These are phyloP conservation scores for Hemerocallis citrina DNA, from an alignment of 106 monocot species.

Conservation along the genomic window DNA sequence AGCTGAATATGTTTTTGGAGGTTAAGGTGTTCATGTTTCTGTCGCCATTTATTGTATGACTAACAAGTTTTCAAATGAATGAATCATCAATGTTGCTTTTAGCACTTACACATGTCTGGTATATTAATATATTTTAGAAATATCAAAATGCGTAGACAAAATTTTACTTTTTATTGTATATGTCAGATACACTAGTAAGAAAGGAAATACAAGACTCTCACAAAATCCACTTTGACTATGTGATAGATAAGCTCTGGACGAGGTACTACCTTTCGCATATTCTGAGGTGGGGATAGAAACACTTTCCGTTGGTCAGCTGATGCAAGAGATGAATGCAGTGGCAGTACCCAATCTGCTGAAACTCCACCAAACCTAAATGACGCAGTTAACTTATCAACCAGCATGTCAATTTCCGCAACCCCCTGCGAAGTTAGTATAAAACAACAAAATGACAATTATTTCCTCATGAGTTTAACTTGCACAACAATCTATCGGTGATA, in stretches of 20 bases:
- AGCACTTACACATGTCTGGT: no score
- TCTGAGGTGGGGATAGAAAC: constrained; percentile 74
- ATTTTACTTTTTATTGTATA: no score
- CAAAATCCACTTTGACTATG: neutral
- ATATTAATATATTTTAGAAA: no score
- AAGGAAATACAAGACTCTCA: neutral
- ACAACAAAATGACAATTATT: constrained; percentile 8
- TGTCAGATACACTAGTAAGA: neutral
- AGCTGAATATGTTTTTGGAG: no score
- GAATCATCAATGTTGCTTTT: no score
- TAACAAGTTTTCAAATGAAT: no score
- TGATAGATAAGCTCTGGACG: neutral
- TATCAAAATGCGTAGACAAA: no score
- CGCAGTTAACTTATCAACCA: constrained; percentile 72
- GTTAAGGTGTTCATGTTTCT: no score
- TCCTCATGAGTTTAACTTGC: neutral
- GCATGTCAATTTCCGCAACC: constrained; percentile 82
- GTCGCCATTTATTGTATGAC: no score
- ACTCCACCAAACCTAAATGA: constrained; percentile 67
- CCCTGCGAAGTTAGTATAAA: constrained; percentile 46
- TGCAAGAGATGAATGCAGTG: constrained; percentile 90
- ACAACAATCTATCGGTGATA: neutral
- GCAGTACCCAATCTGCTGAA: constrained; percentile 89
- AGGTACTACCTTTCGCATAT: constrained; percentile 63
- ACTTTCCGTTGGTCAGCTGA: constrained; percentile 78